A percentile compares a stretch with the other conserved stretches of the same genome.
These are phyloP conservation scores for Debaryomyces subglobosus DNA, from an alignment of 1,139 yeast genomes.

Conservation along the genomic window DNA sequence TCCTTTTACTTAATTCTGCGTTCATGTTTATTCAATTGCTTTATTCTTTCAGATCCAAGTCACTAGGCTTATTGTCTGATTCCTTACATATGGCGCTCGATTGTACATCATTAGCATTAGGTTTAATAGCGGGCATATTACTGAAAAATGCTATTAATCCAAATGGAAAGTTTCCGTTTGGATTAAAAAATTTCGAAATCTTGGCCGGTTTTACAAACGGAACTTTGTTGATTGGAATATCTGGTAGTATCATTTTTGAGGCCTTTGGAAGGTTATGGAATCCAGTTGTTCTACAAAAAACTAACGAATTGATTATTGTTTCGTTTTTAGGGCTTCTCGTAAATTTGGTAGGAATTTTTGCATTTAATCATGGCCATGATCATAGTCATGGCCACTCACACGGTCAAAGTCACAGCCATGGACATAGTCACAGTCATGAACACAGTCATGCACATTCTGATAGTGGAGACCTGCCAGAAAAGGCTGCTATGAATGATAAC, in stretches of 20 bases:
- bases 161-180: constrained; percentile 80
- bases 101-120: constrained; percentile 86
- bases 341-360: constrained; percentile 89
- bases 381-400: constrained; percentile 41
- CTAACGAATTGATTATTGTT: constrained; percentile 85
- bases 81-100: constrained; percentile 96
- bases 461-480: constrained; percentile 13
- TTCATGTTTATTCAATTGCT: constrained; percentile 93
- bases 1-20: constrained; percentile 78
- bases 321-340: constrained; percentile 84
- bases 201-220: constrained; percentile 96
- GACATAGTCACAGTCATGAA: constrained; percentile 32
- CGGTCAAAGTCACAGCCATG: constrained; percentile 36
- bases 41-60: constrained; percentile 89
- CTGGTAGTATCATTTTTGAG: constrained; percentile 84
- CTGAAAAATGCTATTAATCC: constrained; percentile 53
- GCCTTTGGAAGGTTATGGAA: constrained; percentile 78
- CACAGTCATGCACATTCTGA: constrained; percentile 23
- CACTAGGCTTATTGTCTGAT: constrained; percentile 88
- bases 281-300: constrained; percentile 78
- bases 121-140: constrained; percentile 78
- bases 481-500: constrained; percentile 63
- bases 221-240: constrained; percentile 81
- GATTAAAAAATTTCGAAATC: constrained; percentile 81
- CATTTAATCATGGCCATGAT: constrained; percentile 80